A percentile compares a stretch with the other conserved stretches of the same genome.
phyloP scores from a whole-genome alignment of 768 basidiomycete genomes.

The Auricularia heimuer region DNA sequence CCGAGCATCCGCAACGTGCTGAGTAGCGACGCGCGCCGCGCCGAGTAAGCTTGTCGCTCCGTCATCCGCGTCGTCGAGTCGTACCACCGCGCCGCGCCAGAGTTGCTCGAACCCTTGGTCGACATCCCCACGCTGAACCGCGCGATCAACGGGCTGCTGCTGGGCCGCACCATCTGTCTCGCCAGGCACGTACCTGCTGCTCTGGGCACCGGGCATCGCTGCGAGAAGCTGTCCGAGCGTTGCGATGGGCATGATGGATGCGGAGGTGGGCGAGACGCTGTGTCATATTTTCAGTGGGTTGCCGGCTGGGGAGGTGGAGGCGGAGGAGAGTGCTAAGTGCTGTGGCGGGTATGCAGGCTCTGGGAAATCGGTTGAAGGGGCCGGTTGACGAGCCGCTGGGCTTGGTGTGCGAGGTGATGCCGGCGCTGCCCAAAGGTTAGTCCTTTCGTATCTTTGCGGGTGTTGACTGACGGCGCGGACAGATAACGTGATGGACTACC shows the following conservation, averaged over 20 bases:
- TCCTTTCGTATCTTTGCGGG: too few species aligned
- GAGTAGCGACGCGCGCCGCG: conserved; percentile 87
- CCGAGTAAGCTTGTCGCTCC: conserved; percentile 91
- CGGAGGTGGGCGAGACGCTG: conserved; percentile 83
- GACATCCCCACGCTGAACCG: conserved; percentile 61
- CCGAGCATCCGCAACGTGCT: conserved; percentile 90
- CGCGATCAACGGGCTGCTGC: conserved; percentile 75
- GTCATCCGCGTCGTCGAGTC: conserved; percentile 92
- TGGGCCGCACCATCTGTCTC: conserved; percentile 72
- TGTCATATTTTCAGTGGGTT: conserved; percentile 84
- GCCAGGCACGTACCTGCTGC: conserved; percentile 58
- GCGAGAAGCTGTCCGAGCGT: conserved; percentile 84
- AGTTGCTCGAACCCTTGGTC: conserved; percentile 51
- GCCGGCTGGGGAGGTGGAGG: too few species aligned
- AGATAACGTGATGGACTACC: too few species aligned
- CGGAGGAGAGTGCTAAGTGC: too few species aligned
- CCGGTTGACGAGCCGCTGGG: too few species aligned
- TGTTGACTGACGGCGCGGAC: too few species aligned
- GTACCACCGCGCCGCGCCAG: conserved; percentile 74
- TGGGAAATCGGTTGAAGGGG: too few species aligned
- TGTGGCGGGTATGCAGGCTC: too few species aligned
- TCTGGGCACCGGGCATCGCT: conserved; percentile 80
- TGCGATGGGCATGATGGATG: conserved; percentile 76
- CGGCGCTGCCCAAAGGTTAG: too few species aligned
- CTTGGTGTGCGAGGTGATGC: too few species aligned